Percentiles rank a stretch among this genome's conserved stretches.
Evolutionary conservation across 306 rosid genomes (phyloP).

Genomic region (Inga laurina): DNA sequence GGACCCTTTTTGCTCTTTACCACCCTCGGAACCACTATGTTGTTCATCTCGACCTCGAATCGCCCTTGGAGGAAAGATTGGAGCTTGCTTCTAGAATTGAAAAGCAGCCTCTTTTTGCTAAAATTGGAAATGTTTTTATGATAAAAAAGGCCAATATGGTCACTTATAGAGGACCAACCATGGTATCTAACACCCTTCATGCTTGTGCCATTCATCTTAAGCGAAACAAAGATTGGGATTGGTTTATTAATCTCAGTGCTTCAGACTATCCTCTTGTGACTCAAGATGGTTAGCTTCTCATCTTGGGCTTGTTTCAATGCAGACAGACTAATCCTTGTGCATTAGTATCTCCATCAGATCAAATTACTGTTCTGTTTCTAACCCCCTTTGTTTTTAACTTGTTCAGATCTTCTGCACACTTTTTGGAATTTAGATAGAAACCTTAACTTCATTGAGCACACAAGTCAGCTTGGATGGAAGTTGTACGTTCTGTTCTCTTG

Average conservation of each 20-base stretch:
- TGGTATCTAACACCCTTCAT: constrained; percentile 96
- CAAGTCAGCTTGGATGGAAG: constrained; percentile 93
- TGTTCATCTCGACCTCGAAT: constrained; percentile 87
- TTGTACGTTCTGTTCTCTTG: constrained; percentile 53
- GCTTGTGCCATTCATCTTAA: constrained; percentile 91
- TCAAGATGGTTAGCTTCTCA: constrained; percentile 79
- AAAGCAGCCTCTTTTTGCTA: constrained; percentile 60
- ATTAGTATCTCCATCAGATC: neutral
- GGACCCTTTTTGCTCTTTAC: constrained; percentile 82
- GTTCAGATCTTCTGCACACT: constrained; percentile 74
- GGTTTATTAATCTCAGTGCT: constrained; percentile 99
- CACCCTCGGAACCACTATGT: constrained; percentile 90
- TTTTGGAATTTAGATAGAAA: constrained; percentile 58
- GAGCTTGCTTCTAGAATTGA: constrained; percentile 76
- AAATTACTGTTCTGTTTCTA: neutral
- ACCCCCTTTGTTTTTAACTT: constrained; percentile 19
- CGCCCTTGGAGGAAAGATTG: constrained; percentile 69
- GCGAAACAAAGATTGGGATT: constrained; percentile 92
- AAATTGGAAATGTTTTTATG: constrained; percentile 79
- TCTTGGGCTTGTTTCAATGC: neutral
- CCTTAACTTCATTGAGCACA: constrained; percentile 90
- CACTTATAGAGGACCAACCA: constrained; percentile 93
- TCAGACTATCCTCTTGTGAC: constrained; percentile 96
- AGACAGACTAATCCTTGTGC: neutral
- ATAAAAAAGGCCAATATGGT: constrained; percentile 87